These are phyloP conservation scores for Microstegium vimineum DNA, from an alignment of 176 grass and related monocot species.

Conservation along the genomic window DNA sequence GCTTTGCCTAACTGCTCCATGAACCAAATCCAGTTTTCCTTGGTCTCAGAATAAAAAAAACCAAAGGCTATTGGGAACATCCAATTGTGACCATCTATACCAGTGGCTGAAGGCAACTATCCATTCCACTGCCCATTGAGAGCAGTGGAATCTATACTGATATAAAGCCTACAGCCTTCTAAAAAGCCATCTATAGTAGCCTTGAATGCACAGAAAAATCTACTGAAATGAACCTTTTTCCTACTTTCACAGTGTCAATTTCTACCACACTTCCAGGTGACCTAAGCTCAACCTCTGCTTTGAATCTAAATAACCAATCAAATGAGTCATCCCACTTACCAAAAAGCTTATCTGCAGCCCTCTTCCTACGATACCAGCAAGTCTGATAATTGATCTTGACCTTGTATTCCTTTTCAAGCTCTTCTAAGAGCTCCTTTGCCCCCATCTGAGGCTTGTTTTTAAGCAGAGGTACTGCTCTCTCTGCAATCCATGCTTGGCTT, in stretches of 20 bases:
- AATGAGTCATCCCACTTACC: background rate
- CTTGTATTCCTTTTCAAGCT: background rate
- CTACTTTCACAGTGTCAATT: no score
- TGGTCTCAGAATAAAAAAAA: no score
- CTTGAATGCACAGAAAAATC: no score
- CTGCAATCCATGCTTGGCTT: background rate
- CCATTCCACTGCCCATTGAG: background rate
- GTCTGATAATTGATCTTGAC: background rate
- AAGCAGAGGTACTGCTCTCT: background rate
- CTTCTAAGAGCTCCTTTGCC: background rate
- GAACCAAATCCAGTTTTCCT: no score
- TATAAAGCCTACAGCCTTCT: background rate
- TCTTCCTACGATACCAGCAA: background rate
- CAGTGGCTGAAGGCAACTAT: background rate
- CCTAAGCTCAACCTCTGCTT: no score
- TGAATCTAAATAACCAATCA: background rate
- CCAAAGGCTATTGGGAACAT: no score
- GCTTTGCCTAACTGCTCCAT: background rate
- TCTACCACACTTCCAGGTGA: no score
- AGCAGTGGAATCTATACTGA: background rate
- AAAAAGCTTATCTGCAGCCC: background rate
- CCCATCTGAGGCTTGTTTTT: background rate
- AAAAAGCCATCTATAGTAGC: background rate
- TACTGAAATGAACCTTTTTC: no score
- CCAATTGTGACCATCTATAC: no score